These are phyloP conservation scores for Sporisorium graminicola DNA, from an alignment of 1,284 basidiomycete species.

Conservation along the genomic window DNA sequence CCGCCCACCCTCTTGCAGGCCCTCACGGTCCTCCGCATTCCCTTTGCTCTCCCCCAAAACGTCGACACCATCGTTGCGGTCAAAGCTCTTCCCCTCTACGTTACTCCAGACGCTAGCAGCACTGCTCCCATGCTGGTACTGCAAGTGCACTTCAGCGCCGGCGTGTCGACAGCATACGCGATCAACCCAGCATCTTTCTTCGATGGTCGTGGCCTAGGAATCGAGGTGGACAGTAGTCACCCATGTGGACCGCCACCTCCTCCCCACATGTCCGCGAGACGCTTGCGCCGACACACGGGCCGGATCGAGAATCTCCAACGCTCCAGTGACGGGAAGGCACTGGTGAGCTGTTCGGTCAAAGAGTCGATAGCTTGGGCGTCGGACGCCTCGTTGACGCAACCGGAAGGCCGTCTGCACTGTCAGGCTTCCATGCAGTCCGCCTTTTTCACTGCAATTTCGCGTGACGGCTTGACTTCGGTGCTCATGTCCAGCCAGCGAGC, in stretches of 20 bases:
- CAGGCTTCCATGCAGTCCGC: background rate
- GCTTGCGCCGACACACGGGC: conserved; percentile 16
- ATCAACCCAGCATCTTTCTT: conserved; percentile 56
- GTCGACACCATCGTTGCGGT: conserved; percentile 12
- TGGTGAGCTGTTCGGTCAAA: conserved; percentile 34
- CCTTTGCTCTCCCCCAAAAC: conserved; percentile 13
- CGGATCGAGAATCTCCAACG: conserved; percentile 22
- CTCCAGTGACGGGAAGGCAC: conserved; percentile 21
- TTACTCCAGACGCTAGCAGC: conserved; percentile 28
- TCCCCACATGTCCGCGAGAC: background rate
- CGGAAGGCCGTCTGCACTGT: conserved; percentile 15
- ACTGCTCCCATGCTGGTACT: conserved; percentile 31
- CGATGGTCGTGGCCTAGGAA: conserved; percentile 49
- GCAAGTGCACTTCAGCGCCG: conserved; percentile 21
- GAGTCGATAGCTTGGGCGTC: conserved; percentile 30
- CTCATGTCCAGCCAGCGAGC: conserved; percentile 2
- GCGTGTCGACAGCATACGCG: conserved; percentile 19
- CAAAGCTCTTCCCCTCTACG: conserved; percentile 22
- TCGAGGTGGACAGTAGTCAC: conserved; percentile 27
- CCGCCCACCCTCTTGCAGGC: conserved; percentile 57
- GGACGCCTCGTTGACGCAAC: background rate
- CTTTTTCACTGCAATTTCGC: conserved; percentile 1
- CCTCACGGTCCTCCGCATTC: conserved; percentile 49
- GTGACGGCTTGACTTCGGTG: conserved; percentile 15
- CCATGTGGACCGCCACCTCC: conserved; percentile 28